Evolutionary conservation across 1,284 basidiomycete genomes (phyloP), one percentile per base, ranked within the genome.

Genomic region (Spongispora temasekensis): DNA sequence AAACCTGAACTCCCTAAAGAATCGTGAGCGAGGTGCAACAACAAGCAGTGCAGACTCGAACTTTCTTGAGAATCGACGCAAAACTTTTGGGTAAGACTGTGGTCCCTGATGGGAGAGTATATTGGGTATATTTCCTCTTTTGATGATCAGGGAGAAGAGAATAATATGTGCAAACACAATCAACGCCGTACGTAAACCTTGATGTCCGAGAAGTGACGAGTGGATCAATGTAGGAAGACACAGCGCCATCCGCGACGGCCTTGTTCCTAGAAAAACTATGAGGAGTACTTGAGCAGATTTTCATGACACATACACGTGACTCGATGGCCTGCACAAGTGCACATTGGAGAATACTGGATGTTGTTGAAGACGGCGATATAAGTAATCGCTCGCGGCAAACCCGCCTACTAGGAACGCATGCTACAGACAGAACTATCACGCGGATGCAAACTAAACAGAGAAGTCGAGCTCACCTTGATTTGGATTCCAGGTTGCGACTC

Each of bases 221-320:
- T 50, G 79, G 81, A 56, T 84, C 79, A 9, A 84, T 62, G 61
- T 80, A 80, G 64, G 78, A 84, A 2, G 78, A 81, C 10, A 85
- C 73, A 1, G 81, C 83, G 1, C 84, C 84, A 57, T 85, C 81
- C 0, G 83, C 79, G 4, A 85, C 84, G 2, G 83, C 83, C 65
- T 85, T 85, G 60, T 82, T 84, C n/a, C 83, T 84, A 40, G 34
- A 54, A 7, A 53, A 5, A 10, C 2, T 3, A 13, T 65, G 40
- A 73, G 62, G 3, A 30, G 8, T 0, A 50, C 30, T 2, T 15
- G 5, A 9, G 15, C 35, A 31, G 2, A 1, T 12, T 25, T 21
- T 1, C 1, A 13, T 7, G 8, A 58, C 15, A 75, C 79, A 19
- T 69, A 77, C 78, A 74, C 59, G 48, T 76, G 71, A 35, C 71